Percentiles rank a stretch among this genome's conserved stretches.
Conservation (phyloP, 1,284 basidiomycete species). For the Schizopora paradoxa region DNA sequence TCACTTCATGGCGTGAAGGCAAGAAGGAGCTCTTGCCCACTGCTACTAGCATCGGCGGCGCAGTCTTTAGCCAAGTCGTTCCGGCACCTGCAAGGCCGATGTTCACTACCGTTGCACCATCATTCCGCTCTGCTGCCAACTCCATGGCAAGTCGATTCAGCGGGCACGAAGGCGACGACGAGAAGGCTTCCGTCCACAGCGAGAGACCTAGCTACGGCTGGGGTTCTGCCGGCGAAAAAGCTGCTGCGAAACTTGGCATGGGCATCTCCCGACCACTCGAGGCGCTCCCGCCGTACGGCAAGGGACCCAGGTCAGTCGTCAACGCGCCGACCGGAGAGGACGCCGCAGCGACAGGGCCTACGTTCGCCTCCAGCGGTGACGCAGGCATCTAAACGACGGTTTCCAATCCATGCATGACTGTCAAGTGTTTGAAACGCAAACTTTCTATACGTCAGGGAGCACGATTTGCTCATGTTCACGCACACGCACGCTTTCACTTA, state of each 20-base stretch:
- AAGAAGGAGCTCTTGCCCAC: constrained; percentile 52
- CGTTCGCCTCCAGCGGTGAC: constrained; percentile 9
- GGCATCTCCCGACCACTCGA: constrained; percentile 55
- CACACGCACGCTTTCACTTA: not conserved
- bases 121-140: no score
- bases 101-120: constrained; percentile 38
- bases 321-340: constrained; percentile 1
- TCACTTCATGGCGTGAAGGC: constrained; percentile 61
- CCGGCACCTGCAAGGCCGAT: constrained; percentile 30
- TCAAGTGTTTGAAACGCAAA: not conserved
- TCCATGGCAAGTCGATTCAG: constrained; percentile 1
- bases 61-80: constrained; percentile 6
- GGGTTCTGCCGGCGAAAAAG: constrained; percentile 12
- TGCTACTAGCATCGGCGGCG: constrained; percentile 28
- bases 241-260: constrained; percentile 39
- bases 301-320: constrained; percentile 7
- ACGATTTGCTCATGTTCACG: not conserved
- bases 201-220: constrained; percentile 2
- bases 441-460: not conserved
- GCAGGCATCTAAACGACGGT: not conserved
- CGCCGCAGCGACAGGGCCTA: constrained; percentile 2
- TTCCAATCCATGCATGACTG: not conserved
- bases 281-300: constrained; percentile 49
- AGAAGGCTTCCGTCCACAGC: constrained; percentile 4
- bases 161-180: constrained; percentile 2